Evolutionary conservation across 1,139 yeast species (phyloP).

Genomic region (Hemisphaericaspora lyxosophila): DNA sequence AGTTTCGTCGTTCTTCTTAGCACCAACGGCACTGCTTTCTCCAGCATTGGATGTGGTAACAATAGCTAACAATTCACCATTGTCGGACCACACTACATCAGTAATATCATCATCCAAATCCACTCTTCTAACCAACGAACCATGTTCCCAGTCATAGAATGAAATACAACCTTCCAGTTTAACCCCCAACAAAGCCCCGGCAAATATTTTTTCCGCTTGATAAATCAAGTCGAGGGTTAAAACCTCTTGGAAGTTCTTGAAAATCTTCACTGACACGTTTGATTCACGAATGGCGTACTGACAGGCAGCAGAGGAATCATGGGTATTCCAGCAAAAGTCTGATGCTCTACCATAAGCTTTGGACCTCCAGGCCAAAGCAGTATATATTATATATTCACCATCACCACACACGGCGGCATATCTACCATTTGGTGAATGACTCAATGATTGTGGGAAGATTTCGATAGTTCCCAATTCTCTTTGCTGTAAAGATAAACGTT

Average conservation of each 20-base stretch:
- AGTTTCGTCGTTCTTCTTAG: slow-evolving; percentile 57
- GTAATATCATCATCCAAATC: slow-evolving; percentile 70
- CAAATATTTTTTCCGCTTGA: slow-evolving; percentile 76
- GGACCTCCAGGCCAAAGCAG: slow-evolving; percentile 97
- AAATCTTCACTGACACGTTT: slow-evolving; percentile 63
- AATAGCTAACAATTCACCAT: slow-evolving; percentile 84
- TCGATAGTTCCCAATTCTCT: slow-evolving; percentile 93
- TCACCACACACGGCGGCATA: slow-evolving; percentile 97
- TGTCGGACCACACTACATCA: slow-evolving; percentile 89
- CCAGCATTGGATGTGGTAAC: slow-evolving; percentile 49
- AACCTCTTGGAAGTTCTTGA: slow-evolving; percentile 82
- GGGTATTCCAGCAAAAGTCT: slow-evolving; percentile 90
- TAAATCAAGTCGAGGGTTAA: slow-evolving; percentile 65
- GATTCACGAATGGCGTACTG: slow-evolving; percentile 82
- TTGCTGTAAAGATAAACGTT: slow-evolving; percentile 66
- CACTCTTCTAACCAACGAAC: slow-evolving; percentile 78
- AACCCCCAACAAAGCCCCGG: slow-evolving; percentile 84
- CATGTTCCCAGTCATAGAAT: slow-evolving; percentile 93
- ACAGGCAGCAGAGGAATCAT: slow-evolving; percentile 67
- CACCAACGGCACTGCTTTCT: slow-evolving; percentile 20
- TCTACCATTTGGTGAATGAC: slow-evolving; percentile 96
- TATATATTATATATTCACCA: slow-evolving; percentile 94
- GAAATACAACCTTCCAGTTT: slow-evolving; percentile 80
- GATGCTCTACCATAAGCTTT: slow-evolving; percentile 87
- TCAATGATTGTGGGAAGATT: slow-evolving; percentile 81